Evolutionary conservation across 129 eudicot genomes (phyloP).

Genomic region (Logfia minima): DNA sequence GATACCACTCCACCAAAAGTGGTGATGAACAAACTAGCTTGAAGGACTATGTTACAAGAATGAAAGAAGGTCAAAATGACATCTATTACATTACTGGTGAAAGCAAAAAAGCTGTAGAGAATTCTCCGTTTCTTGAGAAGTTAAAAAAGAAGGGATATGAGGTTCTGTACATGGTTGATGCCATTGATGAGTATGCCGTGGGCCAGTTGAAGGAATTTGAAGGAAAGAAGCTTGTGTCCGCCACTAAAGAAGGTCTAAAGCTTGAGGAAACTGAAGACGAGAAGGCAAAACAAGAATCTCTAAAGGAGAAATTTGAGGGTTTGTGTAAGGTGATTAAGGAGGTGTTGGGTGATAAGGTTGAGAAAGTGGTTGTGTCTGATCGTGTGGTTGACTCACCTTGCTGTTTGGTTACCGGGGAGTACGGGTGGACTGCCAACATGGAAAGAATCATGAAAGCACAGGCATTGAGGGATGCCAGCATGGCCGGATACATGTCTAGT

Average conservation of each 20-base stretch:
- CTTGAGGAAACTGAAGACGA: conserved; percentile 80
- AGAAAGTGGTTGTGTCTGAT: conserved; percentile 82
- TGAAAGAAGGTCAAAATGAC: conserved; percentile 83
- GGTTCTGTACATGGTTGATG: conserved; percentile 82
- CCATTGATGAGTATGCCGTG: conserved; percentile 77
- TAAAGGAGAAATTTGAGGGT: conserved; percentile 70
- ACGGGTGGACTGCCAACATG: conserved; percentile 93
- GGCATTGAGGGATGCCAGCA: conserved; percentile 79
- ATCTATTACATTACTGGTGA: conserved; percentile 83
- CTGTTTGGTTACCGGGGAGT: conserved; percentile 86
- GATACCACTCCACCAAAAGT: conserved; percentile 86
- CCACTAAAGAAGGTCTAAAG: conserved; percentile 80
- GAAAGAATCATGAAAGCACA: conserved; percentile 91
- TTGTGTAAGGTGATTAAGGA: conserved; percentile 81
- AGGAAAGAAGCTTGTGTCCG: conserved; percentile 83
- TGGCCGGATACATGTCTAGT: conserved; percentile 87
- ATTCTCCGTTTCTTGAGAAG: conserved; percentile 85
- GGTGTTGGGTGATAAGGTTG: conserved; percentile 73
- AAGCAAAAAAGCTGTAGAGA: conserved; percentile 89
- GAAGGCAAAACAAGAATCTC: conserved; percentile 53
- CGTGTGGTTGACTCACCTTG: conserved; percentile 90
- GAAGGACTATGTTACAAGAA: conserved; percentile 85
- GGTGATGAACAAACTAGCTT: conserved; percentile 83
- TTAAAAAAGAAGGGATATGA: conserved; percentile 78
- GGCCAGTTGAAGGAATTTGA: conserved; percentile 87